Evolutionary conservation across 805 yeast genomes (phyloP).

Genomic region (Myxozyma geophila): DNA sequence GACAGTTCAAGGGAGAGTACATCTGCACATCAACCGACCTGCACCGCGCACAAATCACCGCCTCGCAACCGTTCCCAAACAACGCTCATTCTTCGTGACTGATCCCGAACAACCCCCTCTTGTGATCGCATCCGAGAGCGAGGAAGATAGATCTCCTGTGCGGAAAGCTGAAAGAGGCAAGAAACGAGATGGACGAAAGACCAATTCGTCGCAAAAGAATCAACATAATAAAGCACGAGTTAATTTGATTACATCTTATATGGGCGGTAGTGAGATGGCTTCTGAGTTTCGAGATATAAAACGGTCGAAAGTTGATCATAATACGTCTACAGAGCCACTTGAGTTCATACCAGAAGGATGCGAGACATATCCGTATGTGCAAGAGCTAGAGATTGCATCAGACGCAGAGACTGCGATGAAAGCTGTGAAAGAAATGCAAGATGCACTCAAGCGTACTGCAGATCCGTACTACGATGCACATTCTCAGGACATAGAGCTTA

Average conservation of each 20-base stretch:
- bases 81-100: constrained; percentile 1
- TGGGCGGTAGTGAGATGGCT: not conserved
- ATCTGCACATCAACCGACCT: not conserved
- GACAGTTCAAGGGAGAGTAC: not conserved
- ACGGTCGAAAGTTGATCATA: not conserved
- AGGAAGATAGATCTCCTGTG: not conserved
- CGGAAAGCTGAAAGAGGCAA: not conserved
- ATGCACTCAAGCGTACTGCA: not conserved
- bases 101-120: constrained; percentile 2
- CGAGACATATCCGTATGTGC: constrained; percentile 8
- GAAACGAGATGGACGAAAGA: constrained; percentile 9
- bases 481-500: not conserved
- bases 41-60: constrained; percentile 11
- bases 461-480: not conserved
- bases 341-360: constrained; percentile 14
- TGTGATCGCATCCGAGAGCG: constrained; percentile 11
- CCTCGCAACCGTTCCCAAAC: constrained; percentile 11
- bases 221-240: constrained; percentile 3
- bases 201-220: constrained; percentile 23
- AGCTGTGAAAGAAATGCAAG: not conserved
- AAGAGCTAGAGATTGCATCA: not conserved
- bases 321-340: not conserved
- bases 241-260: constrained; percentile 6
- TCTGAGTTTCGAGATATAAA: not conserved
- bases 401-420: not conserved